A percentile compares a stretch with the other conserved stretches of the same genome.
phyloP scores from a whole-genome alignment of 2,329 filamentous ascomycete species.

The Knufia petricola region DNA sequence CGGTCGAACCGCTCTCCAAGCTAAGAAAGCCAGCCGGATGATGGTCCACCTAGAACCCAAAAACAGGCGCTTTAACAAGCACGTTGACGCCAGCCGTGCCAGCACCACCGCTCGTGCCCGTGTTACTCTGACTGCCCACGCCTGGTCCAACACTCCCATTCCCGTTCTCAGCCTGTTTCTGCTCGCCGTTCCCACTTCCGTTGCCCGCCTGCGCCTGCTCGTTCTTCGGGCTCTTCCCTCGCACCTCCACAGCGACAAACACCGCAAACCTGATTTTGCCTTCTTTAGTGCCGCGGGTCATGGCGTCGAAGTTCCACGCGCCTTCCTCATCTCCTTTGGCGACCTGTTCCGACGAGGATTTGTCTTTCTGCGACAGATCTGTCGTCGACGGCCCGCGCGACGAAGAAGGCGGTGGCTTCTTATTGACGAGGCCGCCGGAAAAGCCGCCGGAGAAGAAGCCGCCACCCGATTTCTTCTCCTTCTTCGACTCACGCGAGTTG shows the following conservation, averaged over 20 bases:
- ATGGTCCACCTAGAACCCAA: slow-evolving; percentile 25
- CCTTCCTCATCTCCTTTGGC: slow-evolving; percentile 3
- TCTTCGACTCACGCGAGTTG: neutral
- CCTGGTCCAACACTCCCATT: slow-evolving; percentile 8
- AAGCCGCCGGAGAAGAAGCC: neutral
- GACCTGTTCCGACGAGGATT: neutral
- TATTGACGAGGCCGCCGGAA: neutral
- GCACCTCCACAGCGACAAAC: slow-evolving; percentile 65
- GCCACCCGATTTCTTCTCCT: neutral
- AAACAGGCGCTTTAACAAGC: slow-evolving; percentile 66
- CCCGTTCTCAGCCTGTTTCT: neutral
- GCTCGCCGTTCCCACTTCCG: neutral
- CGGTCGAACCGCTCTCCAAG: too few species aligned
- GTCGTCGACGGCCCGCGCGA: neutral
- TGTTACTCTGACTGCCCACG: neutral
- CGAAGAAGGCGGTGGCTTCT: neutral
- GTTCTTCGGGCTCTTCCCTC: slow-evolving; percentile 43
- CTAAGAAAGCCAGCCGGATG: too few species aligned
- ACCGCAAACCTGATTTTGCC: slow-evolving; percentile 62
- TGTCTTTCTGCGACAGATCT: neutral
- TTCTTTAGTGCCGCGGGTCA: slow-evolving; percentile 19
- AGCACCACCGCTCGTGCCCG: slow-evolving; percentile 11
- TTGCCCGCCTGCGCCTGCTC: slow-evolving; percentile 6
- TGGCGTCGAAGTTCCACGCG: slow-evolving; percentile 12
- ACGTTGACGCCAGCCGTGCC: slow-evolving; percentile 43